Conservation (phyloP, 192 early-diverging fungal species). For the Glomus cerebriforme region DNA sequence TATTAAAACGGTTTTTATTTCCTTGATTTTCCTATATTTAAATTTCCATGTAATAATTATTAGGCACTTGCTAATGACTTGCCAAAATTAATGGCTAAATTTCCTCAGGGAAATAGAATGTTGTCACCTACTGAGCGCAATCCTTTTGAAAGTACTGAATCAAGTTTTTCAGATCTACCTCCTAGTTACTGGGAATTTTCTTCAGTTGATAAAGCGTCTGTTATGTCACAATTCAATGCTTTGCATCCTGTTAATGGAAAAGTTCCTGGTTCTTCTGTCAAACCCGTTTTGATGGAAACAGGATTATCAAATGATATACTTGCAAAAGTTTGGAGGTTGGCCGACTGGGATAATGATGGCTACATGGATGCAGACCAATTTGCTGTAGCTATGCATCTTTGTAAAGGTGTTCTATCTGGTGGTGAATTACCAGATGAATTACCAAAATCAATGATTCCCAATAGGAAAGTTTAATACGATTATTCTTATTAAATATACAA, state of each 20-base stretch:
- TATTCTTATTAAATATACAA: no score
- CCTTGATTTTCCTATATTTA: neutral
- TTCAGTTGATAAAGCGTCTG: conserved; percentile 51
- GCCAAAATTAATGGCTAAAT: conserved; percentile 73
- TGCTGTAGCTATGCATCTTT: conserved; percentile 78
- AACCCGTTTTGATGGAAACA: conserved; percentile 62
- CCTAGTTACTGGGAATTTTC: conserved; percentile 59
- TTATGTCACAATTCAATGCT: conserved; percentile 49
- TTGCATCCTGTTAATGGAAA: conserved; percentile 60
- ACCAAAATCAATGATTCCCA: conserved; percentile 49
- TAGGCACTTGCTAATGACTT: conserved; percentile 74
- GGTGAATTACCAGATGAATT: conserved; percentile 51
- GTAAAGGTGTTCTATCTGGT: conserved; percentile 46
- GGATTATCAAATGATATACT: conserved; percentile 67
- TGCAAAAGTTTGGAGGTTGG: conserved; percentile 72
- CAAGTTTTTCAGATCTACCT: conserved; percentile 35
- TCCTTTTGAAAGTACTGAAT: conserved; percentile 46
- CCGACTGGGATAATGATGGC: conserved; percentile 82
- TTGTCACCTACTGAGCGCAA: conserved; percentile 60
- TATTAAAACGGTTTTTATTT: neutral
- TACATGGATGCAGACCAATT: conserved; percentile 85
- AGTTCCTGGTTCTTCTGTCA: conserved; percentile 53
- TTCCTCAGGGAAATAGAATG: conserved; percentile 77
- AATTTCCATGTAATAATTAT: neutral
- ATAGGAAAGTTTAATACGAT: neutral